phyloP scores from a whole-genome alignment of 257 asterid genomes.

The Plantago major region DNA sequence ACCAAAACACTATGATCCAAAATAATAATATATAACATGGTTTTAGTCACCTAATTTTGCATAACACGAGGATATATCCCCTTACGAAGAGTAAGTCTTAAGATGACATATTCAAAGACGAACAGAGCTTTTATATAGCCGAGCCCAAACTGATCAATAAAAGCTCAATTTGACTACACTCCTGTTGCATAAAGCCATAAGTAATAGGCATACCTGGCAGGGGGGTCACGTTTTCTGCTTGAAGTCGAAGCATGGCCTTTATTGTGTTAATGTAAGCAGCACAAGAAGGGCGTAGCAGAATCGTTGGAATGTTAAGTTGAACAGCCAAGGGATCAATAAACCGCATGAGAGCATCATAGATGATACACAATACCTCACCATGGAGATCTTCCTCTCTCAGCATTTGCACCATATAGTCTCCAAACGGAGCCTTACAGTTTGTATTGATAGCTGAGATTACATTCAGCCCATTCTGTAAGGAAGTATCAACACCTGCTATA shows the following conservation, averaged over 20 bases:
- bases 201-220: constrained; percentile 24
- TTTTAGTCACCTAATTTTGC: too few species aligned
- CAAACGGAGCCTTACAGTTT: constrained; percentile 32
- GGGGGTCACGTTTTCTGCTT: constrained; percentile 22
- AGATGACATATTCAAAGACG: too few species aligned
- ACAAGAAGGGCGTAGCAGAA: constrained; percentile 31
- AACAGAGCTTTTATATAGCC: too few species aligned
- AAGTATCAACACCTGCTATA: constrained; percentile 1
- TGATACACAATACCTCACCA: constrained; percentile 22
- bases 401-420: constrained; percentile 23
- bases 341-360: constrained; percentile 37
- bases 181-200: too few species aligned
- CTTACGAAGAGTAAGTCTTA: too few species aligned
- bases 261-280: constrained; percentile 30
- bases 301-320: constrained; percentile 31
- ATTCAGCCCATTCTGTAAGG: constrained; percentile 12
- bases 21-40: too few species aligned
- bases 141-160: too few species aligned
- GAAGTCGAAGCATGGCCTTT: constrained; percentile 22
- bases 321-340: constrained; percentile 33
- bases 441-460: constrained; percentile 17
- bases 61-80: too few species aligned
- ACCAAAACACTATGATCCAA: too few species aligned
- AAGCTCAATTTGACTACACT: too few species aligned
- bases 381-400: constrained; percentile 13